Conservation (phyloP, 768 basidiomycete genomes). For the Boletus pseudopeckii region DNA sequence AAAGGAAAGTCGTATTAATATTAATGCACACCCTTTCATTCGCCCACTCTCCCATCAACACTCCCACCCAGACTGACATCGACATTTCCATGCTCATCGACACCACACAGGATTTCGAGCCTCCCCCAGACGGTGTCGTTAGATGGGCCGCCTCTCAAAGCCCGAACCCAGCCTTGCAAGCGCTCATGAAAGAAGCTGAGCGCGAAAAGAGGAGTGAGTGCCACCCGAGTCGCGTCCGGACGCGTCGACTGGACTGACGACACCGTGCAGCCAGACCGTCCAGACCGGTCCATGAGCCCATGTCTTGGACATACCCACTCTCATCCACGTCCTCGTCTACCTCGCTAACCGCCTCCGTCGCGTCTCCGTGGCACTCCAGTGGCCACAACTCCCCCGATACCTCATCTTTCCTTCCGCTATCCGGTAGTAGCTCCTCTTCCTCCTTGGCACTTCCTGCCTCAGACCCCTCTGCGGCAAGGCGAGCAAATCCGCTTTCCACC, state of each 20-base stretch:
- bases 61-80: not conserved
- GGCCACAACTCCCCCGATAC: slow-evolving; percentile 1
- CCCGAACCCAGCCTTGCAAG: slow-evolving; percentile 21
- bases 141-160: slow-evolving; percentile 27
- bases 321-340: slow-evolving; percentile 4
- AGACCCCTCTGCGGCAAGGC: slow-evolving; percentile 1
- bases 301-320: slow-evolving; percentile 17
- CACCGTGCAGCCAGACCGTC: slow-evolving; percentile 15
- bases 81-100: slow-evolving; percentile 15
- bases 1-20: no score
- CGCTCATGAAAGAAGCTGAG: slow-evolving; percentile 27
- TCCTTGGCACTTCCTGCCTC: slow-evolving; percentile 3
- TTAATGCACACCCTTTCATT: not conserved
- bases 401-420: slow-evolving; percentile 6
- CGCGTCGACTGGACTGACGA: not conserved
- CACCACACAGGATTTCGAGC: slow-evolving; percentile 6
- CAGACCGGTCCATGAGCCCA: slow-evolving; percentile 8
- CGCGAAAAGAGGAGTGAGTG: slow-evolving; percentile 23
- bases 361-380: slow-evolving; percentile 10
- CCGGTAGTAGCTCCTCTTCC: not conserved
- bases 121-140: slow-evolving; percentile 13
- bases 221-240: not conserved
- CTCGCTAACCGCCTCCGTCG: not conserved
- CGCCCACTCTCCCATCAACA: not conserved
- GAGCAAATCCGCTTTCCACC: slow-evolving; percentile 4